Conservation (phyloP, 768 basidiomycete genomes). For the Pleurotus pulmonarius region DNA sequence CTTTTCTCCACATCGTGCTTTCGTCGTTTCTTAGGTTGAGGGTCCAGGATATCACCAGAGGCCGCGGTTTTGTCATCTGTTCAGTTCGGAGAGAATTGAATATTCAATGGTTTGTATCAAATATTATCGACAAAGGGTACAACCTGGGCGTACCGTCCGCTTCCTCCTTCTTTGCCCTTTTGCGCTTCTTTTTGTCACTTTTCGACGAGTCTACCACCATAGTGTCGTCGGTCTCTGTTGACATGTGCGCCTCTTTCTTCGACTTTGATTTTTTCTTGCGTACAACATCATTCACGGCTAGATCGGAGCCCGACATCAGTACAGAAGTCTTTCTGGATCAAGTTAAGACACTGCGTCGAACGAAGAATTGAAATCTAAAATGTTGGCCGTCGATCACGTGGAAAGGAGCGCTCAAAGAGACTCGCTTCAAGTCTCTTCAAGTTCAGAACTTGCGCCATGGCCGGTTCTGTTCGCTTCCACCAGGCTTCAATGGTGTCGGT, state of each 20-base stretch:
- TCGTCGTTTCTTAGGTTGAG: background rate
- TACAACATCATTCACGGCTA: no score
- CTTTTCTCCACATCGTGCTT: constrained; percentile 2
- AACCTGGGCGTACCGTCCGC: constrained; percentile 11
- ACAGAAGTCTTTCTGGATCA: no score
- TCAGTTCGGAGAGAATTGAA: background rate
- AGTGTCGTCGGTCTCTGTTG: constrained; percentile 2
- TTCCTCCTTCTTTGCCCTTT: constrained; percentile 19
- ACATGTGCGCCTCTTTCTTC: constrained; percentile 15
- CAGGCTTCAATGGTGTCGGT: no score
- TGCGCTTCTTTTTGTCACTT: constrained; percentile 19
- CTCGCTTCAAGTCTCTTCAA: no score
- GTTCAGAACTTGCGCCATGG: no score
- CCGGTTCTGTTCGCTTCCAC: no score
- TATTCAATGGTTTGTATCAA: constrained; percentile 16
- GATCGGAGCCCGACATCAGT: no score
- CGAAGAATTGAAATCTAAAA: no score
- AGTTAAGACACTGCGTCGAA: no score
- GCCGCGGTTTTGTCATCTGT: background rate
- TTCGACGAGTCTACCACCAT: constrained; percentile 14
- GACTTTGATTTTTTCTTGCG: background rate
- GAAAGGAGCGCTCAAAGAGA: no score
- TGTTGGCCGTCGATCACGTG: no score
- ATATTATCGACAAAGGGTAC: constrained; percentile 10
- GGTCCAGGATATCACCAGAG: background rate